Conservation (phyloP, 805 yeast genomes). For the Ogataea nitratoaversa region DNA sequence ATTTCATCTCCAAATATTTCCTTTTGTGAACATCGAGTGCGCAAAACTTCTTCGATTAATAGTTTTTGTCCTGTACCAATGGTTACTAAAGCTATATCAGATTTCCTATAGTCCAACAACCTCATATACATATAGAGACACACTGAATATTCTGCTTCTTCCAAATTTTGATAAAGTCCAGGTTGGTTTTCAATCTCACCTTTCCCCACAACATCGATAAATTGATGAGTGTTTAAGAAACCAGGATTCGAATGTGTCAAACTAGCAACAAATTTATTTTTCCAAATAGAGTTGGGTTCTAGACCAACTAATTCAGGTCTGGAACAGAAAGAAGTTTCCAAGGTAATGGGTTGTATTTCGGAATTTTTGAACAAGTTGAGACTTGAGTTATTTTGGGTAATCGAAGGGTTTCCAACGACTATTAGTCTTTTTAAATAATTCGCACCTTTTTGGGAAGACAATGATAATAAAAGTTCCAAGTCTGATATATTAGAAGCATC, state of each 20-base stretch:
- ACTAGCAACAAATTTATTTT: neutral
- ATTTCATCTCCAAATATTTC: conserved; percentile 20
- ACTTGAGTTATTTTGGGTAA: conserved; percentile 3
- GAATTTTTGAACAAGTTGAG: neutral
- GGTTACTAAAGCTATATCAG: conserved; percentile 38
- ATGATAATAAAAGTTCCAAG: conserved; percentile 29
- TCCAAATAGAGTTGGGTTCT: neutral
- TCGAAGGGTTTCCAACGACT: conserved; percentile 32
- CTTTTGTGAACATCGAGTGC: conserved; percentile 22
- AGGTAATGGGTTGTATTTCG: neutral
- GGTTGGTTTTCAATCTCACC: conserved; percentile 28
- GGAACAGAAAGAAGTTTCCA: conserved; percentile 4
- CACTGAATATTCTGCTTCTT: conserved; percentile 47
- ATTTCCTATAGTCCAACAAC: conserved; percentile 37
- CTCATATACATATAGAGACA: conserved; percentile 43
- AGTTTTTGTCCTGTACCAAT: conserved; percentile 37
- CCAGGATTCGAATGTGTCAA: conserved; percentile 26
- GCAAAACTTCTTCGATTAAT: conserved; percentile 39
- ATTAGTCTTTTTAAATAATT: conserved; percentile 24
- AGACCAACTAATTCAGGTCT: conserved; percentile 2
- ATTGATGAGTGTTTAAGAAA: conserved; percentile 27
- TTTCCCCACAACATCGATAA: conserved; percentile 29
- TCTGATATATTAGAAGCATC: conserved; percentile 33
- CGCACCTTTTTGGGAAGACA: conserved; percentile 14
- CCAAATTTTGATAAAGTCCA: conserved; percentile 33